phyloP scores from a whole-genome alignment of 2,329 filamentous ascomycete genomes.

The Aspergillus thermomutatus region DNA sequence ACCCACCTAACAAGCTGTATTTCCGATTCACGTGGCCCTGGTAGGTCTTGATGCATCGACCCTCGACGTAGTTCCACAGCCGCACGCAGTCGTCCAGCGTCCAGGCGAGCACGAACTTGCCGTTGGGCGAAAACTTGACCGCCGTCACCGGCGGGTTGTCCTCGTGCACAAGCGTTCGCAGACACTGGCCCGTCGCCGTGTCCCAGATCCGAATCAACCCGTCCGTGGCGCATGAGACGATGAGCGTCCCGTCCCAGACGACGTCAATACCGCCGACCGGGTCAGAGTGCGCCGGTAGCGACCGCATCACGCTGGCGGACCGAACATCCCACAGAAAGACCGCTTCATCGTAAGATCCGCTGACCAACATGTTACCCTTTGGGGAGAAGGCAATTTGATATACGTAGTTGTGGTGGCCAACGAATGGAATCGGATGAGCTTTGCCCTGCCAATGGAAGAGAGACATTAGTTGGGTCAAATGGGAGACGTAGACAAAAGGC shows the following conservation, averaged over 20 bases:
- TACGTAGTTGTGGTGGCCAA: slow-evolving; percentile 94
- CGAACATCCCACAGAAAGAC: slow-evolving; percentile 96
- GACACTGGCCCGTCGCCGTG: slow-evolving; percentile 87
- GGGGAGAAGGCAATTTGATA: slow-evolving; percentile 94
- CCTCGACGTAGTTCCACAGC: slow-evolving; percentile 92
- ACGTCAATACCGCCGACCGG: slow-evolving; percentile 94
- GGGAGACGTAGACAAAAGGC: background rate
- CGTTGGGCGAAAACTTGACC: slow-evolving; percentile 91
- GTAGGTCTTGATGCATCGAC: slow-evolving; percentile 92
- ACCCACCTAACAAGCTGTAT: slow-evolving; percentile 81
- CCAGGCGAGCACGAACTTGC: slow-evolving; percentile 86
- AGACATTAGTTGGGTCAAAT: background rate
- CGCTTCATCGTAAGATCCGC: slow-evolving; percentile 93
- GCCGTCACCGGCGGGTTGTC: slow-evolving; percentile 87
- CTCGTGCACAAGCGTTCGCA: slow-evolving; percentile 92
- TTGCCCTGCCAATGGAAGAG: slow-evolving; percentile 41
- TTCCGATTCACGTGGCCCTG: slow-evolving; percentile 83
- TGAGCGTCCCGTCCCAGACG: slow-evolving; percentile 83
- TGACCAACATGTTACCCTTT: slow-evolving; percentile 94
- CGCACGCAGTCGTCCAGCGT: slow-evolving; percentile 87
- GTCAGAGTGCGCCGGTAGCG: slow-evolving; percentile 89
- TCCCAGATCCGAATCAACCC: slow-evolving; percentile 95
- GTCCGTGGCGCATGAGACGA: slow-evolving; percentile 87
- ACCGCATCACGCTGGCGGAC: slow-evolving; percentile 81
- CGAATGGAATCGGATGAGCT: slow-evolving; percentile 59